phyloP scores from a whole-genome alignment of 768 basidiomycete species.

The Lactarius akahatsu region DNA sequence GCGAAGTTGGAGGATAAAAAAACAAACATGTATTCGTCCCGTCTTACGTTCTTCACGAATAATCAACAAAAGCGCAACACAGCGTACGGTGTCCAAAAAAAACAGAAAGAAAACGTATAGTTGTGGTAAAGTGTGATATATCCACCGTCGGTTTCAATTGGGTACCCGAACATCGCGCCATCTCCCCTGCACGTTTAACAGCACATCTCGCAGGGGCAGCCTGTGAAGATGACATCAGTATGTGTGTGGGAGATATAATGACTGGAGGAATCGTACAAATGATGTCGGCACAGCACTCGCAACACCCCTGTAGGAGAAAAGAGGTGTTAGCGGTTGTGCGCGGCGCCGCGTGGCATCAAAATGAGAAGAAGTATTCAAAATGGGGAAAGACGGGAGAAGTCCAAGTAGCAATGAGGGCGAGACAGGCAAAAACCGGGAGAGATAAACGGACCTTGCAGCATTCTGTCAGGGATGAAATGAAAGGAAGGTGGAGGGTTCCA shows the following conservation, averaged over 20 bases:
- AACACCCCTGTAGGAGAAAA: conserved; percentile 51
- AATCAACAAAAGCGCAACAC: not conserved
- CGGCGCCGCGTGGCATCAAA: not conserved
- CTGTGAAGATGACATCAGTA: conserved; percentile 37
- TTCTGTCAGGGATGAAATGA: conserved; percentile 40
- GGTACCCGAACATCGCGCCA: not conserved
- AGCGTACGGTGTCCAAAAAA: not conserved
- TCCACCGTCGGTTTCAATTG: not conserved
- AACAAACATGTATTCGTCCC: not conserved
- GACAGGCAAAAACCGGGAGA: not conserved
- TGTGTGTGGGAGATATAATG: not conserved
- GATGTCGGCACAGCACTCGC: conserved; percentile 69
- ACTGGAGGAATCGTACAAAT: conserved; percentile 51
- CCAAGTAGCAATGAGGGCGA: not conserved
- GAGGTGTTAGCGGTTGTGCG: not conserved
- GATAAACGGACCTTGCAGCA: conserved; percentile 62
- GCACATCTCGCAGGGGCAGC: conserved; percentile 80
- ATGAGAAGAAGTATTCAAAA: not conserved
- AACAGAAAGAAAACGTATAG: not conserved
- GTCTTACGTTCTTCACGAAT: not conserved
- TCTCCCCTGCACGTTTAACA: conserved; percentile 43
- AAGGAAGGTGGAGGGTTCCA: not conserved
- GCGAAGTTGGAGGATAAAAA: not conserved
- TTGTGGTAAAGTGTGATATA: not conserved
- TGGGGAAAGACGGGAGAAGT: not conserved